phyloP scores from a whole-genome alignment of 768 basidiomycete species.

The Hygrophorus russula region DNA sequence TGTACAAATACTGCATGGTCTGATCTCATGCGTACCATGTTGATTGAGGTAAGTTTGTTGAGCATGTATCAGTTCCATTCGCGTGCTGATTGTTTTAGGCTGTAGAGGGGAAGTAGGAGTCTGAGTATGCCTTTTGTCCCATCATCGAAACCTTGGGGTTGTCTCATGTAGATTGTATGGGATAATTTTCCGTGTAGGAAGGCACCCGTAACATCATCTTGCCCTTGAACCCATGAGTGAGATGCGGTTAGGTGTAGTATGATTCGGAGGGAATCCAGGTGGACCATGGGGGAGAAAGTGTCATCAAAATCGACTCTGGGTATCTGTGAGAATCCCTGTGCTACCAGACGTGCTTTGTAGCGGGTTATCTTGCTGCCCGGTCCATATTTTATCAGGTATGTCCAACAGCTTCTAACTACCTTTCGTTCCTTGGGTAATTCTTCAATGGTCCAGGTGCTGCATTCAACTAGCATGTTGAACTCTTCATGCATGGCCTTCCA shows the following conservation, averaged over 20 bases:
- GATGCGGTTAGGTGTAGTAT: conserved; percentile 13
- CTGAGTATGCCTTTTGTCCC: not conserved
- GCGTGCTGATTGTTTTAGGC: conserved; percentile 13
- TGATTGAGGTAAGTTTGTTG: conserved; percentile 15
- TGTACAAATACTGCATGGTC: conserved; percentile 23
- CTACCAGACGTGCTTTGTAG: conserved; percentile 16
- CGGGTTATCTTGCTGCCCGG: conserved; percentile 13
- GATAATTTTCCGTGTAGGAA: conserved; percentile 17
- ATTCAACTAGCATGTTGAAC: conserved; percentile 12
- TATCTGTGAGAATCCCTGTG: conserved; percentile 18
- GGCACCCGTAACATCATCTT: conserved; percentile 13
- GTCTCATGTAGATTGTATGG: too few relatives aligned
- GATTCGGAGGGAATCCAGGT: conserved; percentile 10
- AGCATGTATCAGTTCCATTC: conserved; percentile 24
- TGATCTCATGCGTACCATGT: conserved; percentile 17
- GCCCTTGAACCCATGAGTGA: conserved; percentile 12
- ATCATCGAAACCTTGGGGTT: too few relatives aligned
- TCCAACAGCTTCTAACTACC: conserved; percentile 12
- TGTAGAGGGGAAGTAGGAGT: conserved; percentile 19
- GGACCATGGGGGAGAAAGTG: conserved; percentile 8
- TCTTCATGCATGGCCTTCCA: conserved; percentile 11
- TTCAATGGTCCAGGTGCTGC: conserved; percentile 11
- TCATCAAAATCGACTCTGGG: conserved; percentile 10
- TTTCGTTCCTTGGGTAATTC: conserved; percentile 7
- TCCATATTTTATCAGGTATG: conserved; percentile 20